phyloP scores from a whole-genome alignment of 1,284 basidiomycete species.

The Pulveroboletus sp. region DNA sequence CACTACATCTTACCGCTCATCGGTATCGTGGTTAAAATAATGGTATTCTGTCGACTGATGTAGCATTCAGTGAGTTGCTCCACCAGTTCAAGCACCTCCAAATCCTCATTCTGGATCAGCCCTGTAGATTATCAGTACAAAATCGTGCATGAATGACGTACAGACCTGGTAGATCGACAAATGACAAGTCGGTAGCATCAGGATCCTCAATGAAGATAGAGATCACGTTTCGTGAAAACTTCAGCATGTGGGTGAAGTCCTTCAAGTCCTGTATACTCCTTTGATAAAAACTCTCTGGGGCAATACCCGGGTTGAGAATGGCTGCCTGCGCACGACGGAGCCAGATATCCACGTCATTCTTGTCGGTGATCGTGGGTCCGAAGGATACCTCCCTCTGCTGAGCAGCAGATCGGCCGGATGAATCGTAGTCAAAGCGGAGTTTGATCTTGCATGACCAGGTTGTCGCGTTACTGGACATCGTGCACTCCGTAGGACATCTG shows the following conservation, averaged over 20 bases:
- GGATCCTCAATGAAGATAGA: constrained; percentile 46
- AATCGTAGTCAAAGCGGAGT: constrained; percentile 41
- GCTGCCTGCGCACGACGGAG: constrained; percentile 59
- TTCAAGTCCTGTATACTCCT: constrained; percentile 34
- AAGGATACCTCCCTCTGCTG: constrained; percentile 32
- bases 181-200: constrained; percentile 42
- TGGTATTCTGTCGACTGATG: constrained; percentile 42
- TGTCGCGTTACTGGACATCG: constrained; percentile 38
- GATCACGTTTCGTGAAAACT: constrained; percentile 59
- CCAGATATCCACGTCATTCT: constrained; percentile 44
- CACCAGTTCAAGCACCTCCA: constrained; percentile 42
- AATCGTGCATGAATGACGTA: not conserved
- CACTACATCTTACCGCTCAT: constrained; percentile 46
- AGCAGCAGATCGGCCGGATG: constrained; percentile 18
- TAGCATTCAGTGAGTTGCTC: constrained; percentile 43
- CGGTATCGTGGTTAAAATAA: constrained; percentile 60
- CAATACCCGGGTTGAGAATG: constrained; percentile 43
- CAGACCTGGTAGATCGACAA: constrained; percentile 49
- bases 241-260: constrained; percentile 17
- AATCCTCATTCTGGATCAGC: constrained; percentile 51
- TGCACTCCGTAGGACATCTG: constrained; percentile 58
- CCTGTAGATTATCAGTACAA: constrained; percentile 33
- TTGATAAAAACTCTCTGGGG: constrained; percentile 32
- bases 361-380: constrained; percentile 38
- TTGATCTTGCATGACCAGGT: constrained; percentile 52